phyloP scores from a whole-genome alignment of 768 basidiomycete species.

The Clitopilus hobsonii region DNA sequence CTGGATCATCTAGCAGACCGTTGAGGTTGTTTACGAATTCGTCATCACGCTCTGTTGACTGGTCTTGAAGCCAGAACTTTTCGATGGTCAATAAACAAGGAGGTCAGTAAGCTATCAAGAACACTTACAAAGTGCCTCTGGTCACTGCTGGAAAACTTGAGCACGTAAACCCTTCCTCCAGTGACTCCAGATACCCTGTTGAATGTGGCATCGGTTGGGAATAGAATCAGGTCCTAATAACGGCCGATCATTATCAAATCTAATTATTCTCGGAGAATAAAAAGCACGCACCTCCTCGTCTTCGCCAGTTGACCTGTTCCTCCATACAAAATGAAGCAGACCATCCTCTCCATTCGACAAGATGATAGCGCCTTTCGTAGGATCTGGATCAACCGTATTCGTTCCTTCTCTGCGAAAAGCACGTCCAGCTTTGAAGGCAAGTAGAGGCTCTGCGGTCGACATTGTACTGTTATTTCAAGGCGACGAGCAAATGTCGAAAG shows the following conservation, averaged over 20 bases:
- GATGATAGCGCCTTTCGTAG: slow-evolving; percentile 71
- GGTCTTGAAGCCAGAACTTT: slow-evolving; percentile 90
- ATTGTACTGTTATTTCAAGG: neutral
- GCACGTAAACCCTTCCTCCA: slow-evolving; percentile 73
- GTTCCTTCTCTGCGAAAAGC: slow-evolving; percentile 63
- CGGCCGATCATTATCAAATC: too few species aligned
- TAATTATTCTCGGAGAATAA: too few species aligned
- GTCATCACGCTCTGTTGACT: slow-evolving; percentile 58
- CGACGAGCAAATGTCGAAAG: slow-evolving; percentile 3
- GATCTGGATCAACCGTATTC: slow-evolving; percentile 61
- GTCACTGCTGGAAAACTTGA: slow-evolving; percentile 88
- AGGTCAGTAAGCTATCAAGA: neutral
- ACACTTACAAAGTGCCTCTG: slow-evolving; percentile 83
- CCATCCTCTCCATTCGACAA: slow-evolving; percentile 71
- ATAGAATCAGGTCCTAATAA: slow-evolving; percentile 87
- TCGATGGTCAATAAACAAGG: slow-evolving; percentile 6
- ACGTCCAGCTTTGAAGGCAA: slow-evolving; percentile 71
- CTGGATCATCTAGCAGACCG: slow-evolving; percentile 62
- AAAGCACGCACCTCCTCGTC: slow-evolving; percentile 52
- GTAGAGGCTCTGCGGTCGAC: slow-evolving; percentile 33
- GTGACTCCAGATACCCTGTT: slow-evolving; percentile 62
- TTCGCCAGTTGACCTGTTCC: slow-evolving; percentile 56
- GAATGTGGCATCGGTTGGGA: slow-evolving; percentile 83
- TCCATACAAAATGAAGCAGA: slow-evolving; percentile 77
- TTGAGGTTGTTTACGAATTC: slow-evolving; percentile 76